These are phyloP conservation scores for Cryptococcus sp. DNA, from an alignment of 1,284 basidiomycete species.

Conservation along the genomic window DNA sequence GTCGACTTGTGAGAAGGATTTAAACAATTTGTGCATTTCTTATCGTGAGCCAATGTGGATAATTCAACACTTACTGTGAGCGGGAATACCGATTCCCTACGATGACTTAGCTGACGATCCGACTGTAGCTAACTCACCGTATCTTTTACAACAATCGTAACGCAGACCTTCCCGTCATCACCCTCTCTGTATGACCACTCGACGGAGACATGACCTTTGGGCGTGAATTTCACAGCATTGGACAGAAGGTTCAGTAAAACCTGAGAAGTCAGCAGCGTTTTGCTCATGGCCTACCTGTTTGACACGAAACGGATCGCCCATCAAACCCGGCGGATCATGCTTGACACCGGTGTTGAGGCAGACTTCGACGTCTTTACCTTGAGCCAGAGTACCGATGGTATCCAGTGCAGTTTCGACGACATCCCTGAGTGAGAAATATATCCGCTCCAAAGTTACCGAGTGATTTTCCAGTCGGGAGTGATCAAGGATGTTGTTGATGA, in stretches of 20 bases:
- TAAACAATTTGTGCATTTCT: conserved; percentile 49
- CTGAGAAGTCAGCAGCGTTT: conserved; percentile 1
- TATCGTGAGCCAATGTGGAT: not conserved
- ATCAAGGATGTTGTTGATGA: conserved; percentile 57
- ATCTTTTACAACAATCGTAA: conserved; percentile 37
- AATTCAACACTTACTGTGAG: conserved; percentile 19
- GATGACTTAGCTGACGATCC: not conserved
- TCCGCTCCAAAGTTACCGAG: conserved; percentile 52
- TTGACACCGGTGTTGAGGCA: conserved; percentile 35
- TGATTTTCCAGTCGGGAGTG: conserved; percentile 54
- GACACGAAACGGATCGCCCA: conserved; percentile 48
- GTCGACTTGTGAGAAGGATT: conserved; percentile 50
- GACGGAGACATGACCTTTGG: conserved; percentile 35
- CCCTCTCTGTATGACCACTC: conserved; percentile 28
- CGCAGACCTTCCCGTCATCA: conserved; percentile 21
- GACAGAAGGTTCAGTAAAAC: conserved; percentile 42
- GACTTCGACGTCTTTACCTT: conserved; percentile 46
- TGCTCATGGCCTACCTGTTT: conserved; percentile 35
- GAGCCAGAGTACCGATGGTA: conserved; percentile 41
- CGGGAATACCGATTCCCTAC: conserved; percentile 40
- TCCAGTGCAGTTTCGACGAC: conserved; percentile 47
- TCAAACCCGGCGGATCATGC: conserved; percentile 37
- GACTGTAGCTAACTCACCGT: conserved; percentile 16
- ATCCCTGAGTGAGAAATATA: conserved; percentile 52
- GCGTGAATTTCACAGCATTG: conserved; percentile 50